Base-by-base conservation (phyloP, 2,329 filamentous ascomycete species). In the Colletotrichum sp. region DNA sequence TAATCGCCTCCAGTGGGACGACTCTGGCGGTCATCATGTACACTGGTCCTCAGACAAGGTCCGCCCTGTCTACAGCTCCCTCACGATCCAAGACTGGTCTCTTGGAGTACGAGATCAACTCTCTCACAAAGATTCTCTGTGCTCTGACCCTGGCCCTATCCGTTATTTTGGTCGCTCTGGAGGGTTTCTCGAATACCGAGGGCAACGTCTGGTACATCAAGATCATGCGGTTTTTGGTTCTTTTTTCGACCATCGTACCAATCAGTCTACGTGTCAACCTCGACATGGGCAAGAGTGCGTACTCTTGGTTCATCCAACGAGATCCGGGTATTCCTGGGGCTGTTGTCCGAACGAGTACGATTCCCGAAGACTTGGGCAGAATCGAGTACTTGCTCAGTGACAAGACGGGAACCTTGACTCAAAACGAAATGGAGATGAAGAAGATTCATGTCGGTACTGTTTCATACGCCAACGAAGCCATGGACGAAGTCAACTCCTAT, bases 211-310 rank as follows among this genome's bases (percentile, higher is more conserved):
- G 97, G 97, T 99, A 98, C 83, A 92, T 98, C 78, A 96, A 97
- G 78, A 98, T 98, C 80, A 97, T 98, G 92, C 93, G 96, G n/a
- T 99, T 98, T 82, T 87, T 99, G 77, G 97, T 99, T 76, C 89
- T 99, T 1, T 99, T 99, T 87, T 98, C 96, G n/a, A 98, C 96
- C 0, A 99, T 99, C 81, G 97, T 99, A 30, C 97, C 97, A 2
- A 98, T 99, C 84, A 98, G 96, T 85, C 88, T 99, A 79, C 94
- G 97, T 66, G 97, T 99, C 79, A 99, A 99, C 82, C 89, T 99
- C 21, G 97, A 99, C 82, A 94, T 99, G 91, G 97, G 96, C 52
- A 99, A 99, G 85, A 96, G 95, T 71, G 95, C 97, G 3, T 99
- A 98, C 84, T 97, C 96, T 10, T 95, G 94, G 86, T 98, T 98